Conservation (phyloP, 192 early-diverging fungal species). For the Haplosporangium gracile region DNA sequence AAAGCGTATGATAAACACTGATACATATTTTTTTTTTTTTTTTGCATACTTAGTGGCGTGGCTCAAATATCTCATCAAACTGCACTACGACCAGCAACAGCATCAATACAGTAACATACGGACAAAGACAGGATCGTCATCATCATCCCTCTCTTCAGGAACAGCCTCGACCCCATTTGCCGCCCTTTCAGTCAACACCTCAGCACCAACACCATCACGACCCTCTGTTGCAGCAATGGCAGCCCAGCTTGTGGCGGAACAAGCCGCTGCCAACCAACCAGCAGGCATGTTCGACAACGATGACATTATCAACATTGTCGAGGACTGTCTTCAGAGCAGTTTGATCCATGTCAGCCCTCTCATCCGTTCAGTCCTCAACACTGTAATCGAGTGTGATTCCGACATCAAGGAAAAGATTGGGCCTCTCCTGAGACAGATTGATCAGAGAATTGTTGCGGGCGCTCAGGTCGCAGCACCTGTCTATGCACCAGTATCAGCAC, state of each 20-base stretch:
- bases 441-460: slow-evolving; percentile 36
- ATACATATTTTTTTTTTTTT: not conserved
- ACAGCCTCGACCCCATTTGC: slow-evolving; percentile 11
- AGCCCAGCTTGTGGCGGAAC: slow-evolving; percentile 29
- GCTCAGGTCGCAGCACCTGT: not conserved
- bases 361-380: slow-evolving; percentile 46
- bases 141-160: slow-evolving; percentile 12
- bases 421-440: slow-evolving; percentile 36
- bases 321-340: slow-evolving; percentile 45
- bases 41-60: slow-evolving; percentile 32
- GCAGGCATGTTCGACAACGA: slow-evolving; percentile 41
- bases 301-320: slow-evolving; percentile 48
- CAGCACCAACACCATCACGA: slow-evolving; percentile 7
- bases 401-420: slow-evolving; percentile 48
- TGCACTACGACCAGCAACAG: slow-evolving; percentile 26
- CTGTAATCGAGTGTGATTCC: slow-evolving; percentile 45
- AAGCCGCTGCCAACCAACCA: slow-evolving; percentile 20
- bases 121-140: not conserved
- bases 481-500: not conserved
- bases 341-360: slow-evolving; percentile 40
- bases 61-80: slow-evolving; percentile 45
- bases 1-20: too few relatives aligned
- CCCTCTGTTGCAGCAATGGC: slow-evolving; percentile 36
- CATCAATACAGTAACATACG: not conserved
- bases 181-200: not conserved